Percentiles rank a stretch among this genome's conserved stretches.
Evolutionary conservation across 2,329 filamentous ascomycete genomes (phyloP).

Genomic region (Claviceps purpurea): DNA sequence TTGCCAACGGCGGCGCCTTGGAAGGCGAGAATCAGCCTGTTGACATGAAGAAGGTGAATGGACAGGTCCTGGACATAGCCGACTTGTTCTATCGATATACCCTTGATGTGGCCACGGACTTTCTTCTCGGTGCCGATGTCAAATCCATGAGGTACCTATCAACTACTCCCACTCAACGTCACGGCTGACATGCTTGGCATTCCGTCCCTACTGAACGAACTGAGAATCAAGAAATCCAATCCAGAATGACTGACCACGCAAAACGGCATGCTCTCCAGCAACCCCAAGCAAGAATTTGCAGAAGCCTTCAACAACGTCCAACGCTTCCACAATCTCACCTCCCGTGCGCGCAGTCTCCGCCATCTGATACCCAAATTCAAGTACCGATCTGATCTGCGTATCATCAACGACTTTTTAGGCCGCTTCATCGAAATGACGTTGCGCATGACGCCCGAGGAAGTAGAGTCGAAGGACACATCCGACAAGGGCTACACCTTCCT

Average conservation of each 20-base stretch:
- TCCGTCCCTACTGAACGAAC: no score
- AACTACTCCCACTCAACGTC: not conserved
- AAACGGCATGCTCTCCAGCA: constrained; percentile 9
- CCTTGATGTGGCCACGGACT: constrained; percentile 75
- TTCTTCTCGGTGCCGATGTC: constrained; percentile 67
- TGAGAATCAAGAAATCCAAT: not conserved
- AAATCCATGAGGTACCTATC: constrained; percentile 38
- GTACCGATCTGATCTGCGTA: constrained; percentile 50
- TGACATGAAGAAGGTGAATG: constrained; percentile 46
- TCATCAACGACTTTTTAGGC: constrained; percentile 69
- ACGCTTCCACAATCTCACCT: constrained; percentile 48
- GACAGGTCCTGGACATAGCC: constrained; percentile 53
- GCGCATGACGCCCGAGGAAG: constrained; percentile 47
- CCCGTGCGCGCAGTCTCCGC: constrained; percentile 17
- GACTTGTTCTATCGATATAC: constrained; percentile 77
- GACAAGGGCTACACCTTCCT: constrained; percentile 72
- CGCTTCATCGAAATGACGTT: constrained; percentile 53
- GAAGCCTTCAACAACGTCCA: constrained; percentile 59
- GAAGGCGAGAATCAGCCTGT: constrained; percentile 50
- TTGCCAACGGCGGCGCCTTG: constrained; percentile 44
- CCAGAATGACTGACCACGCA: not conserved
- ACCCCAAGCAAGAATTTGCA: constrained; percentile 47
- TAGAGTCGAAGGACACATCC: constrained; percentile 52
- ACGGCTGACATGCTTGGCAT: no score
- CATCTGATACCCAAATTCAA: constrained; percentile 45